A percentile compares a stretch with the other conserved stretches of the same genome.
Conservation (phyloP, 2,329 filamentous ascomycete genomes). For the Lachnellula arida region DNA sequence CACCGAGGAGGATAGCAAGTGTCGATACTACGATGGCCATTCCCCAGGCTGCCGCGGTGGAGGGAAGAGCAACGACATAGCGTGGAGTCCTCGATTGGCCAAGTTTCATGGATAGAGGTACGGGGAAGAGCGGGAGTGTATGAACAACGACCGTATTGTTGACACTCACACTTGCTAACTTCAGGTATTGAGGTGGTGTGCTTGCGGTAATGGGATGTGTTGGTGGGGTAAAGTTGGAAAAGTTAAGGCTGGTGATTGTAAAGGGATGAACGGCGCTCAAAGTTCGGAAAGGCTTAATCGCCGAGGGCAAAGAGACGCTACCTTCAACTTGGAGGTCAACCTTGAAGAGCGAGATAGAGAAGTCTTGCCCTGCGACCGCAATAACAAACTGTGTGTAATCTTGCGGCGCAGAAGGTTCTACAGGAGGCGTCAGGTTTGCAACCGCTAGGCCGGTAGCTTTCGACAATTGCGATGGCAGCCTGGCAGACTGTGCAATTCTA, state of each 20-base stretch:
- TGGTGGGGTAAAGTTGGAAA: slow-evolving; percentile 41
- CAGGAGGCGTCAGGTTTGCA: slow-evolving; percentile 57
- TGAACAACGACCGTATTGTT: slow-evolving; percentile 33
- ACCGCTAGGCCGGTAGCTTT: slow-evolving; percentile 77
- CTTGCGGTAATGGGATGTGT: slow-evolving; percentile 23
- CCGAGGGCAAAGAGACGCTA: slow-evolving; percentile 45
- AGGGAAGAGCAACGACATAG: slow-evolving; percentile 30
- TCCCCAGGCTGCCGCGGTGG: slow-evolving; percentile 20
- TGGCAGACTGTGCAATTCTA: slow-evolving; percentile 47
- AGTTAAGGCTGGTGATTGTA: slow-evolving; percentile 55
- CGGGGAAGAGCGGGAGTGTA: slow-evolving; percentile 31
- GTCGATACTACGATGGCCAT: slow-evolving; percentile 19
- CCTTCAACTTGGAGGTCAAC: slow-evolving; percentile 59
- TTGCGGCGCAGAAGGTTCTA: slow-evolving; percentile 44
- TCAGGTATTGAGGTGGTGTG: slow-evolving; percentile 28
- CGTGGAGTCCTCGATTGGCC: slow-evolving; percentile 28
- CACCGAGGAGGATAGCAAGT: slow-evolving; percentile 20
- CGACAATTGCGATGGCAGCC: slow-evolving; percentile 63
- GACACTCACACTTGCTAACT: slow-evolving; percentile 32
- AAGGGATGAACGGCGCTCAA: slow-evolving; percentile 51
- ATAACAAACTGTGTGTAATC: slow-evolving; percentile 72
- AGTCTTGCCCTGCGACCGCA: slow-evolving; percentile 75
- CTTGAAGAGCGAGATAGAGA: slow-evolving; percentile 72
- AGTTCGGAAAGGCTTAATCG: slow-evolving; percentile 49
- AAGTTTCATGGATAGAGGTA: slow-evolving; percentile 26